Percentiles rank a stretch among this genome's conserved stretches.
phyloP scores from a whole-genome alignment of 495 filamentous ascomycete species.

The Xylaria bambusicola region DNA sequence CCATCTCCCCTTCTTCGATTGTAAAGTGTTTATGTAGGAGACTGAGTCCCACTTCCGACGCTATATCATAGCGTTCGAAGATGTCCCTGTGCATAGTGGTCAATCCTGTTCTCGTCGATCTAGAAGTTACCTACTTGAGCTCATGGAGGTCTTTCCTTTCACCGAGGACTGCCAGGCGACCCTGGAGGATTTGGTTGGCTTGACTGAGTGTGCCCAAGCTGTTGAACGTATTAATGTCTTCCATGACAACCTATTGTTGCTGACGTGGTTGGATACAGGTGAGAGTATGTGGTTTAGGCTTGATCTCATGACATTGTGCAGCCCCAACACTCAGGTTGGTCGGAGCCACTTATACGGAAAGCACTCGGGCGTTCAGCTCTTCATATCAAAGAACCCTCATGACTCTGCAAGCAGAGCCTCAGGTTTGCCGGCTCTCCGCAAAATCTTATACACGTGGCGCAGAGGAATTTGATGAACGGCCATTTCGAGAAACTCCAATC shows the following conservation, averaged over 20 bases:
- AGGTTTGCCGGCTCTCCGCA: neutral
- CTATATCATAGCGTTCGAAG: constrained; percentile 11
- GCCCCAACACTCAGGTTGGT: neutral
- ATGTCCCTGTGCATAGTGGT: constrained; percentile 2
- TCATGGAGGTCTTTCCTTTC: constrained; percentile 9
- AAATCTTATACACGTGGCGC: constrained; percentile 4
- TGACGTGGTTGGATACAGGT: neutral
- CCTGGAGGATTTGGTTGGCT: constrained; percentile 5
- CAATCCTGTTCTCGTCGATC: neutral
- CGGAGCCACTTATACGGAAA: neutral
- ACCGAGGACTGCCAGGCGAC: constrained; percentile 1
- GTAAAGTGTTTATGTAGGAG: constrained; percentile 8
- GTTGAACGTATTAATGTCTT: constrained; percentile 11
- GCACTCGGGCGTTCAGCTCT: neutral
- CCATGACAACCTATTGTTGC: neutral
- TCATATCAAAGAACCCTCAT: neutral
- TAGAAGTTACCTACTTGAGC: neutral
- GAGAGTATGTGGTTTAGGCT: too few relatives aligned
- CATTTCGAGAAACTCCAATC: neutral
- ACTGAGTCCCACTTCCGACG: constrained; percentile 2
- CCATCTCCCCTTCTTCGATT: constrained; percentile 9
- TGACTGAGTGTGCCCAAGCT: constrained; percentile 1
- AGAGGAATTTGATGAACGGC: neutral
- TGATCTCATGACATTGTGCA: neutral
- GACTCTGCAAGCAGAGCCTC: neutral